phyloP scores from a whole-genome alignment of 129 eudicot genomes.

The Heracleum sosnowskyi region DNA sequence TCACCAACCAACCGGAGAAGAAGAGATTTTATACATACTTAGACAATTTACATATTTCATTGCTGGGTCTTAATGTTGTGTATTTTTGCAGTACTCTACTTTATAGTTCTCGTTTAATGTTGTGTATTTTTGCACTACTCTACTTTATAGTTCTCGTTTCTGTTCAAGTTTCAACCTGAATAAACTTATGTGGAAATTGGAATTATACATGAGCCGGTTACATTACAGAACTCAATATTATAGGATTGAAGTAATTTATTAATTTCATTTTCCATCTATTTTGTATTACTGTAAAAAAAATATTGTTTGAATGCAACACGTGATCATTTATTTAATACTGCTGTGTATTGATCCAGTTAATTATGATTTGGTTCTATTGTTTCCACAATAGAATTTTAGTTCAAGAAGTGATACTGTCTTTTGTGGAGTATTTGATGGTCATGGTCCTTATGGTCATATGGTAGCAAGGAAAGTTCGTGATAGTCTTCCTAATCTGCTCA shows the following conservation, averaged over 20 bases:
- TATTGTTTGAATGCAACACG: neutral
- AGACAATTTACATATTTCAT: neutral
- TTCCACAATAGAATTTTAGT: constrained; percentile 66
- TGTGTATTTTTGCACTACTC: too few relatives aligned
- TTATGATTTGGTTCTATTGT: constrained; percentile 28
- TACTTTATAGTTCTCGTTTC: neutral
- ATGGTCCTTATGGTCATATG: constrained; percentile 95
- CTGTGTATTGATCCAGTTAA: constrained; percentile 21
- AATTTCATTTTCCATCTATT: neutral
- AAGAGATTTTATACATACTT: neutral
- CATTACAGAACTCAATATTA: neutral
- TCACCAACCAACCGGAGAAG: neutral
- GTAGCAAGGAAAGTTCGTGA: constrained; percentile 90
- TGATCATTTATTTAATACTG: constrained; percentile 6
- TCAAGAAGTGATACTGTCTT: constrained; percentile 59
- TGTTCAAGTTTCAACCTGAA: neutral
- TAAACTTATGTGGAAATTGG: neutral
- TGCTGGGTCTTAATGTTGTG: neutral
- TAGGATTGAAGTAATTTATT: neutral
- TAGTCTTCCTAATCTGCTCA: constrained; percentile 58
- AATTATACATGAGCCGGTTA: neutral
- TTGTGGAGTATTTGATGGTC: constrained; percentile 99
- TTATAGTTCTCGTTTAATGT: neutral
- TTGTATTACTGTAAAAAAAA: neutral
- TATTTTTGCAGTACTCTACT: neutral